Evolutionary conservation across 2,329 filamentous ascomycete genomes (phyloP).

Genomic region (Colletotrichum abscissum): DNA sequence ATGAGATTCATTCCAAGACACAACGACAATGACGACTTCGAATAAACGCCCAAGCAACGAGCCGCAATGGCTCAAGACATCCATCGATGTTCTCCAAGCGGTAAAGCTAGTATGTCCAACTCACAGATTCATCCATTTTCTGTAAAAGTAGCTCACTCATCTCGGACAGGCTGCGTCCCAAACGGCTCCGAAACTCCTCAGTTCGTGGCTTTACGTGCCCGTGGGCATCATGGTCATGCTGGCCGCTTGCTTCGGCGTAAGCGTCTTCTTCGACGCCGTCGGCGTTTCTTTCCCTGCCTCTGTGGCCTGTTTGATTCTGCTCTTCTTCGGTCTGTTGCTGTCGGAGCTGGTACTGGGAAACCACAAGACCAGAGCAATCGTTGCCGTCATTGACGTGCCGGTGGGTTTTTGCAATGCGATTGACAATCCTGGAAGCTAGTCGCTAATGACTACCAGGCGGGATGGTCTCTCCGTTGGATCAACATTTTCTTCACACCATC

Average conservation of each 20-base stretch:
- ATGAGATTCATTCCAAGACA: background rate
- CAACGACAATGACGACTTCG: slow-evolving; percentile 7
- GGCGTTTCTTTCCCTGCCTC: slow-evolving; percentile 68
- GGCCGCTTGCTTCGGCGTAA: slow-evolving; percentile 55
- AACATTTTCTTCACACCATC: slow-evolving; percentile 69
- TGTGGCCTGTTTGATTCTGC: slow-evolving; percentile 66
- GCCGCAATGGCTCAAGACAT: slow-evolving; percentile 8
- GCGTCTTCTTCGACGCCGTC: slow-evolving; percentile 55
- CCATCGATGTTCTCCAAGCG: slow-evolving; percentile 8
- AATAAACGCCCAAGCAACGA: background rate
- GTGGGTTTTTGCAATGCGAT: slow-evolving; percentile 46
- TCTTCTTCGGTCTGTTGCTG: slow-evolving; percentile 62
- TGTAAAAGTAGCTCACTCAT: rapidly evolving
- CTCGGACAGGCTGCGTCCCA: background rate
- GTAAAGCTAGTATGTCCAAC: slow-evolving; percentile 20
- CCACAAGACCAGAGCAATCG: slow-evolving; percentile 58
- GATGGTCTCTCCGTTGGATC: slow-evolving; percentile 69
- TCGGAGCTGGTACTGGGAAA: slow-evolving; percentile 60
- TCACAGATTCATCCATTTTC: too few species aligned
- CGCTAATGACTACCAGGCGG: slow-evolving; percentile 52
- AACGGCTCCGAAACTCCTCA: slow-evolving; percentile 40
- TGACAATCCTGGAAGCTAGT: rapidly evolving
- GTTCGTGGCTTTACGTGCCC: slow-evolving; percentile 64
- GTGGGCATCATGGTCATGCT: slow-evolving; percentile 53
- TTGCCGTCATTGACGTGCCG: slow-evolving; percentile 64